phyloP scores from a whole-genome alignment of 2,329 filamentous ascomycete species.

The Penicillium sp. region DNA sequence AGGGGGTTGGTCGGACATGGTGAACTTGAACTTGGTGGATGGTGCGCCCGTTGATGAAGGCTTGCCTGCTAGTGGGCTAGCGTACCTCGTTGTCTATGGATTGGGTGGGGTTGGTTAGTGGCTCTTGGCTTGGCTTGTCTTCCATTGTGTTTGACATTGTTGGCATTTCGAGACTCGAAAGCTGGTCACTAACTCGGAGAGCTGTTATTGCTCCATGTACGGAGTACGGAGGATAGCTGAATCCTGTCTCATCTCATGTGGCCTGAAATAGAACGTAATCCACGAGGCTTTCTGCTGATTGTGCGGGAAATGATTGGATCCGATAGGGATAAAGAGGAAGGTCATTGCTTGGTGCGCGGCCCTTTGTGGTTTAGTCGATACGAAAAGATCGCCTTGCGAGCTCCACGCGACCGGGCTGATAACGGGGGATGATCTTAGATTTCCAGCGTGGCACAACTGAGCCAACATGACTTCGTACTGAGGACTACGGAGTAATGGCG shows the following conservation, averaged over 20 bases:
- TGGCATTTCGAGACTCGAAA: too few relatives aligned
- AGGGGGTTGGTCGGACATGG: neutral
- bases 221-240: neutral
- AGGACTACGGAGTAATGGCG: neutral
- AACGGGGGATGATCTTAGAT: slow-evolving; percentile 1
- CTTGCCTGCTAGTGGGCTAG: neutral
- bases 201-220: too few relatives aligned
- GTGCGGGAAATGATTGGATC: neutral
- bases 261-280: too few relatives aligned
- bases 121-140: neutral
- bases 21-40: neutral
- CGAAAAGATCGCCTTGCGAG: slow-evolving; percentile 9
- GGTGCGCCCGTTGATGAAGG: slow-evolving; percentile 1
- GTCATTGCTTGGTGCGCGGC: neutral
- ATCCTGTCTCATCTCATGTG: neutral
- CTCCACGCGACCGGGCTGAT: slow-evolving; percentile 2
- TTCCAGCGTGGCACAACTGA: neutral
- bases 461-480: neutral
- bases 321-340: neutral
- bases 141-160: neutral
- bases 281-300: neutral
- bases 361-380: slow-evolving; percentile 8
- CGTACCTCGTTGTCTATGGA: neutral
- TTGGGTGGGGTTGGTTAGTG: neutral
- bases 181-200: too few relatives aligned